Base-by-base conservation (phyloP, 805 yeast species). In the Saturnispora silvae region DNA sequence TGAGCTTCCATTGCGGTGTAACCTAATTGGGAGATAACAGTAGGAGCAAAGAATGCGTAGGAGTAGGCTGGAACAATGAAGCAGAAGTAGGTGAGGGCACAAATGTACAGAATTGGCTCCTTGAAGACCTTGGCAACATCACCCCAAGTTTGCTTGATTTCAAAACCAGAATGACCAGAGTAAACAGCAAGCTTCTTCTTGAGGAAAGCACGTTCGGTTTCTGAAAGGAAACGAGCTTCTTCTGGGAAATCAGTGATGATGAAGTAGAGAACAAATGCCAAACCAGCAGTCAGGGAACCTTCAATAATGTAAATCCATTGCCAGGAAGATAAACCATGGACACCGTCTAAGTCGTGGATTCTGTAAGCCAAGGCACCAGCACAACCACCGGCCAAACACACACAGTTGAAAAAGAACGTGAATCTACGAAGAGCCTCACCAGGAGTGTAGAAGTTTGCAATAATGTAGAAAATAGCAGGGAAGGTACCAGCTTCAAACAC, bases 321-420 rank as follows among this genome's bases (percentile, higher is more conserved):
- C 72, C 72, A 67, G 3, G 67, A 60, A 10, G 55, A 45, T 17
- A 59, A 39, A 8, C 72, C 72, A 34, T 50, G 55, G 7, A 43
- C 54, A 29, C 69, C 69, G 45, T 73, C 66, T 47, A 80, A 63
- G 27, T 72, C 74, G 47, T 72, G 57, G 45, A 77, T 72, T 43
- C 72, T 73, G 48, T 70, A 75, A 7, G 87, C 85, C 47, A 80
- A 67, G 24, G 82, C 73, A 41, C 86, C 86, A 11, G 80, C 78
- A 47, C 81, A 79, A 20, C 81, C 86, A 53, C 89, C 87, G 1
- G 87, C 83, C 37, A 81, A 63, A 45, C 80, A 72, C 4, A 86
- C 77, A 37, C 80, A 74, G 24, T 79, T 64, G 60, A 81, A 79
- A 56, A 81, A 81, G 38, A 75, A 69, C 24, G 79, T 65, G 55